Conservation (phyloP, 352 stramenopile genomes). For the Globisporangium nodosum region DNA sequence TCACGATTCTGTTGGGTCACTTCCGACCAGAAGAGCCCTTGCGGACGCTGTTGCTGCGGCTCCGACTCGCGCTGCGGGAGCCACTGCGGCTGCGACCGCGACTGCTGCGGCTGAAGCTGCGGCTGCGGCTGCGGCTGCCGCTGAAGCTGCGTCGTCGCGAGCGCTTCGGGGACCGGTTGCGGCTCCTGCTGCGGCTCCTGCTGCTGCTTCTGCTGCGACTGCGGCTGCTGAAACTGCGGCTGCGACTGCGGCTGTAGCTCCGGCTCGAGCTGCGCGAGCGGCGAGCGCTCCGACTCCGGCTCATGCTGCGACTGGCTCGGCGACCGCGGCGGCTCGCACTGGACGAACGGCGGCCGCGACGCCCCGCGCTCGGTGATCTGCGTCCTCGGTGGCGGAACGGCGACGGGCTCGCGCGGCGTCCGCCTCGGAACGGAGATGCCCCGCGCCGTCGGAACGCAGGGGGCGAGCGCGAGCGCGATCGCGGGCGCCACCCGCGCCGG, state of each 20-base stretch:
- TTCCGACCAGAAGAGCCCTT: conserved; percentile 9
- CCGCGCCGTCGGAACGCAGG: conserved; percentile 27
- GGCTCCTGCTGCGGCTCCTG: conserved; percentile 22
- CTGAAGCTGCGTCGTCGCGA: not conserved
- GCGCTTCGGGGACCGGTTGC: conserved; percentile 3
- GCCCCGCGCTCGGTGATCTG: conserved; percentile 1
- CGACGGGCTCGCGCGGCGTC: conserved; percentile 11
- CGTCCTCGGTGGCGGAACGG: conserved; percentile 13
- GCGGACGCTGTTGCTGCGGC: conserved; percentile 4
- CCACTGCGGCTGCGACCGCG: conserved; percentile 9
- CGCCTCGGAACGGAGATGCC: conserved; percentile 31
- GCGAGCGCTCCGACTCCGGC: conserved; percentile 28
- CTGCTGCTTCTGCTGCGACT: conserved; percentile 22
- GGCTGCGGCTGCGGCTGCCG: conserved; percentile 26
- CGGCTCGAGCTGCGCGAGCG: conserved; percentile 24
- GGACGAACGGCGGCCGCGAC: conserved; percentile 10
- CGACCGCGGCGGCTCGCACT: conserved; percentile 7
- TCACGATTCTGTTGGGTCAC: conserved; percentile 5
- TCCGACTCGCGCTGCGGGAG: conserved; percentile 7
- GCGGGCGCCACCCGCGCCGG: conserved; percentile 12
- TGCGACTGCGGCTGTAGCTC: conserved; percentile 13
- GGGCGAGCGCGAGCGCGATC: conserved; percentile 34
- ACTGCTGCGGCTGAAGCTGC: conserved; percentile 27
- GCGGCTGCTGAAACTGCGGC: conserved; percentile 20
- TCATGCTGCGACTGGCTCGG: conserved; percentile 15